Evolutionary conservation across 2,329 filamentous ascomycete species (phyloP).

Genomic region (Ceratocystis harringtonii): DNA sequence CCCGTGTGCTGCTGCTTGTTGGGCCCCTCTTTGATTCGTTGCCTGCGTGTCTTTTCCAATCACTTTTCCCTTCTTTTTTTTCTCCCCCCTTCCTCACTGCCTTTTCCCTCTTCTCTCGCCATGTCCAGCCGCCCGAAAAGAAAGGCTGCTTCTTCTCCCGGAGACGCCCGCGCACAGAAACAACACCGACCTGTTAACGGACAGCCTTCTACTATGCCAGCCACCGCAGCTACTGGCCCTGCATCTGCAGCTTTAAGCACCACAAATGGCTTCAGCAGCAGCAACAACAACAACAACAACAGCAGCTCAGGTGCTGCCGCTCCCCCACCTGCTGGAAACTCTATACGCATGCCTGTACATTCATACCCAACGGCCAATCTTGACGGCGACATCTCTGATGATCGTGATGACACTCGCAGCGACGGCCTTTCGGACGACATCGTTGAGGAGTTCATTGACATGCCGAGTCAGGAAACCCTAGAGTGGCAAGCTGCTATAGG

Average conservation of each 20-base stretch:
- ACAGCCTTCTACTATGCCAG: constrained; percentile 31
- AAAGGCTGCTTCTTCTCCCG: constrained; percentile 32
- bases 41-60: background rate
- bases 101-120: constrained; percentile 9
- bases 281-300: background rate
- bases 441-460: constrained; percentile 22
- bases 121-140: constrained; percentile 38
- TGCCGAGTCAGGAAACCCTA: constrained; percentile 21
- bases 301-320: constrained; percentile 12
- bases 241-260: background rate
- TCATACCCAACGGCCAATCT: constrained; percentile 3
- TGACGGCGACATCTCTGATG: background rate
- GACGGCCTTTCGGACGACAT: constrained; percentile 26
- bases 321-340: background rate
- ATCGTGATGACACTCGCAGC: constrained; percentile 22
- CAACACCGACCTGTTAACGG: constrained; percentile 33
- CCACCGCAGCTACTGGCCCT: constrained; percentile 20
- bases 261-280: background rate
- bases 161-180: constrained; percentile 26
- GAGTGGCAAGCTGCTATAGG: constrained; percentile 97
- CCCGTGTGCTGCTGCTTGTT: background rate
- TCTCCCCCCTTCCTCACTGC: background rate
- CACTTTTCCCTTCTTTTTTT: background rate
- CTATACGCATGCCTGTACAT: constrained; percentile 11
- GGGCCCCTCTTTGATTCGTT: background rate